Evolutionary conservation across 306 rosid species (phyloP), one percentile per base, ranked within the genome.

Genomic region (Castanospermum australe): DNA sequence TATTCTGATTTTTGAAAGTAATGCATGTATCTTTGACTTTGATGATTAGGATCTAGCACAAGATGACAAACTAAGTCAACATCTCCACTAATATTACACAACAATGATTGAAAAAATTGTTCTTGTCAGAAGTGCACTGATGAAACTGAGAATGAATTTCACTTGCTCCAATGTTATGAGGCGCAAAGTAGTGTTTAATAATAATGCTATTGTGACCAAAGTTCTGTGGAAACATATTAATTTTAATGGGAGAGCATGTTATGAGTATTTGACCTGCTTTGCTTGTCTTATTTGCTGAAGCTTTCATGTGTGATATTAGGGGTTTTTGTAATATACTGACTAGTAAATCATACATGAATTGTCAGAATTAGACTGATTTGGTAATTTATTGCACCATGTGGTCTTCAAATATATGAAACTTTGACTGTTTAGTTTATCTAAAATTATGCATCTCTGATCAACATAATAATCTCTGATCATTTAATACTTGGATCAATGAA

Each of bases 401-500:
- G 67, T 73, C 56, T 52, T 73, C 36, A 72, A 66, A 25, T 81
- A 50, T 33, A 5, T 44, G 14, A 61, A 61, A 61, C 1, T 32
- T 61, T 15, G 24, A 11, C 47, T 33, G 2, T 44, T 67, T 48
- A 22, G 42, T 56, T 73, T 30, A 44, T 30, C 51, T 66, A 17
- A 55, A 45, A 28, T 81, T 57, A 42, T 54, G 30, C 65, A 28
- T 30, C 7, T 47, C 21, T 51, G 42, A 52, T 80, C 56, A 71
- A 39, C 54, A 15, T 33, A 25, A 11, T 45, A 64, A 54, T 76
- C 32, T 63, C 12, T 54, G 41, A 33, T 28, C 7, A 13, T 44
- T 36, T 51, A 50, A 61, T 50, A 62, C 18, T 48, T 75, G 64
- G 74, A 78, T 73, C 1, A 2, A 55, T 45, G 33, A 83, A 56